A percentile compares a stretch with the other conserved stretches of the same genome.
Conservation (phyloP, 768 basidiomycete species). For the Suillus tomentosus region DNA sequence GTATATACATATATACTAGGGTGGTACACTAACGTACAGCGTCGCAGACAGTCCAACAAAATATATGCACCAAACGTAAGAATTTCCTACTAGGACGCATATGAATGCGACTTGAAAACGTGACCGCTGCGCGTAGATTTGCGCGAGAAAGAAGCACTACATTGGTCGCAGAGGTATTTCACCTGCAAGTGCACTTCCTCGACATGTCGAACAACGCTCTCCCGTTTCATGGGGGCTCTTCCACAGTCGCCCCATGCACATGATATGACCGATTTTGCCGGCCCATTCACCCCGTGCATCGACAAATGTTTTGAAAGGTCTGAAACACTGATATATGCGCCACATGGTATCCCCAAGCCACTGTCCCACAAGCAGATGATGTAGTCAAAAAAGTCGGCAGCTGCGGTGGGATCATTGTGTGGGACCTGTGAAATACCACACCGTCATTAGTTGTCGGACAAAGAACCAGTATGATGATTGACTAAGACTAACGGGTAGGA, state of each 20-base stretch:
- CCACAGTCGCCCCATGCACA: conserved; percentile 27
- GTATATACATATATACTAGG: not conserved
- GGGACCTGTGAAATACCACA: not conserved
- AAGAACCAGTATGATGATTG: not conserved
- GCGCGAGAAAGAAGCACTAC: conserved; percentile 30
- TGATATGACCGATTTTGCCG: conserved; percentile 13
- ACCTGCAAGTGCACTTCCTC: conserved; percentile 27
- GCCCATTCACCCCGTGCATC: conserved; percentile 22
- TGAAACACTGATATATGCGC: not conserved
- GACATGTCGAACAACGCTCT: conserved; percentile 30
- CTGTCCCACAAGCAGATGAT: conserved; percentile 17
- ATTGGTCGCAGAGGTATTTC: conserved; percentile 21
- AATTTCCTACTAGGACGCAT: not conserved
- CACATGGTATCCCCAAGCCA: conserved; percentile 7
- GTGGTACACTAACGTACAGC: not conserved
- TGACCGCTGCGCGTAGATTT: conserved; percentile 23
- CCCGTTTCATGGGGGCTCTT: conserved; percentile 24
- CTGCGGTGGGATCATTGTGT: not conserved
- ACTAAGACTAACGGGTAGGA: not conserved
- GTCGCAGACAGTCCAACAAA: not conserved
- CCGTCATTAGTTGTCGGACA: not conserved
- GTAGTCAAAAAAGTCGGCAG: not conserved
- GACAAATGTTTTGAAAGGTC: conserved; percentile 27
- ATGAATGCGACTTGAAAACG: not conserved
- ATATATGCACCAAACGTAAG: not conserved